Percentiles rank a stretch among this genome's conserved stretches.
Conservation (phyloP, 2,329 filamentous ascomycete genomes). For the Apiospora saccharicola region DNA sequence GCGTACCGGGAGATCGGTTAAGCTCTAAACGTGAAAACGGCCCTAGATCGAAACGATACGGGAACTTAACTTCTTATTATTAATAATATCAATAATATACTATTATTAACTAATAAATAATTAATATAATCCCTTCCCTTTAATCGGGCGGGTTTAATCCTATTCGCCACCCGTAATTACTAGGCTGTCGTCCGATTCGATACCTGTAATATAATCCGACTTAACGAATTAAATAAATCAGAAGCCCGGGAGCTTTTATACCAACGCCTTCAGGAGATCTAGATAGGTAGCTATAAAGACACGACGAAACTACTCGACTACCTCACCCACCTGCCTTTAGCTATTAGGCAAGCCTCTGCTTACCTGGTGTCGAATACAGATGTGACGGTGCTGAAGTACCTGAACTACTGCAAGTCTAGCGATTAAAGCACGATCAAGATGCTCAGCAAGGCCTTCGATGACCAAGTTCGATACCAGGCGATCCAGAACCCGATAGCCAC, state of each 20-base stretch:
- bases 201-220: background rate
- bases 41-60: background rate
- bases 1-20: too few relatives aligned
- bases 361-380: background rate
- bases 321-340: background rate
- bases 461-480: background rate
- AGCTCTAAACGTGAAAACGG: too few relatives aligned
- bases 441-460: conserved; percentile 11
- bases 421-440: background rate
- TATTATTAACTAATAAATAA: background rate
- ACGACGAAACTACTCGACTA: background rate
- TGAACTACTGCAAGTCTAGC: background rate
- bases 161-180: conserved; percentile 23
- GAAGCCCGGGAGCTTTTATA: background rate
- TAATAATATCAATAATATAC: too few relatives aligned
- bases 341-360: background rate
- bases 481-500: background rate
- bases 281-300: background rate
- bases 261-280: background rate
- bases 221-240: background rate
- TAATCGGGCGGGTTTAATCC: conserved; percentile 20
- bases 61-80: too few relatives aligned
- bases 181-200: conserved; percentile 1
- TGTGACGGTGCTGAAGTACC: background rate
- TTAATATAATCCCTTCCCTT: background rate